Evolutionary conservation across 495 filamentous ascomycete species (phyloP), one percentile per base, ranked within the genome.

Genomic region (Halenospora varia): DNA sequence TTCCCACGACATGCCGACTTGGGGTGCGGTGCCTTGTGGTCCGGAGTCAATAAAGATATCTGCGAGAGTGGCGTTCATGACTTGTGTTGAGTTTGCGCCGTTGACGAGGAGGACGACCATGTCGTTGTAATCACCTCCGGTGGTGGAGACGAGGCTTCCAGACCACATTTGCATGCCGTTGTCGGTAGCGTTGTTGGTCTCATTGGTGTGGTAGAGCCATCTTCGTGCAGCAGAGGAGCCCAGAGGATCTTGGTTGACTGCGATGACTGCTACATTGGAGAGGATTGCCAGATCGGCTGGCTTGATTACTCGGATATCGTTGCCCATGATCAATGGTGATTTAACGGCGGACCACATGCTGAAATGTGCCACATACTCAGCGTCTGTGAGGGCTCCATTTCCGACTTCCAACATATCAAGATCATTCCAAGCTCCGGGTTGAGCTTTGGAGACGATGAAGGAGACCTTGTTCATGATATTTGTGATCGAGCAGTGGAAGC

Each of bases 371-470:
- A 73, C 65, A 24, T 64, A 60, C 67, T 78, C 72, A 2, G 66
- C 73, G 1, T 74, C 55, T 2, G 75, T 83, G 45, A 88, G 69
- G 3, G 73, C 70, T 4, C 77, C 81, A 60, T 87, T 88, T 9
- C 85, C 85, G 25, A 88, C 75, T 60, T 88, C 86, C 0, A 88
- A 75, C 85, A 88, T 88, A 62, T 89, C 86, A 2, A 81, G 71
- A 61, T 89, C 86, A 9, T 83, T 81, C 59, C 76, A 75, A 35
- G 75, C 81, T 64, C 75, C 81, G 62, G 82, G 83, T 23, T 77
- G 70, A 25, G 71, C 77, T 42, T 76, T 73, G 56, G 77, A 73
- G 45, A 78, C 62, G 41, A 76, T 66, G 65, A 82, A 84, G 26
- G 71, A 68, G 41, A 75, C 78, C 62, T 80, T 74, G 66, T 82